Conservation (phyloP, 768 basidiomycete species). For the Tephrocybe sp. region DNA sequence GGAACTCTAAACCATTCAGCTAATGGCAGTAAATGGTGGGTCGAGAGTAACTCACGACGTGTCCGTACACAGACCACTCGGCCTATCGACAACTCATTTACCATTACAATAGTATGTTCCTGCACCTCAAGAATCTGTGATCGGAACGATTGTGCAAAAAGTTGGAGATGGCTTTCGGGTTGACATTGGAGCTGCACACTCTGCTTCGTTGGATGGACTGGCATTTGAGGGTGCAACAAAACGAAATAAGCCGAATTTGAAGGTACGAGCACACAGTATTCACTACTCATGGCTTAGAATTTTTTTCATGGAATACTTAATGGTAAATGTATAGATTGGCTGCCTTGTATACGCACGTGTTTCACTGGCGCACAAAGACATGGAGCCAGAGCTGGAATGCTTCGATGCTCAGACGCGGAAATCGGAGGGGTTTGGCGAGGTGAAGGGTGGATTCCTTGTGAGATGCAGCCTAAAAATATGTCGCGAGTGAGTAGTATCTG, state of each 20-base stretch:
- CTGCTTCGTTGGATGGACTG: conserved; percentile 81
- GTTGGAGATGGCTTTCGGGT: conserved; percentile 91
- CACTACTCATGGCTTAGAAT: neutral
- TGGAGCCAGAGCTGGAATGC: conserved; percentile 98
- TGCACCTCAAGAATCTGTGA: conserved; percentile 84
- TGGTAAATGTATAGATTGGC: conserved; percentile 83
- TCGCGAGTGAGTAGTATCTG: conserved; percentile 61
- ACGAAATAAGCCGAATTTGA: conserved; percentile 90
- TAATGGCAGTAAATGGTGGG: conserved; percentile 83
- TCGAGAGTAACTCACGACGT: conserved; percentile 82
- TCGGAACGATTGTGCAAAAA: conserved; percentile 79
- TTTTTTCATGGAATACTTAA: neutral
- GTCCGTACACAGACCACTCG: conserved; percentile 47
- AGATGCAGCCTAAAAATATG: conserved; percentile 84
- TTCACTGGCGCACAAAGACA: conserved; percentile 92
- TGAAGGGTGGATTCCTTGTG: conserved; percentile 86
- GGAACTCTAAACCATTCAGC: conserved; percentile 68
- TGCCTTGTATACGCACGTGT: conserved; percentile 90
- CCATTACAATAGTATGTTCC: conserved; percentile 73
- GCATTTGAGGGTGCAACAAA: conserved; percentile 98
- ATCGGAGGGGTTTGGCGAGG: conserved; percentile 89
- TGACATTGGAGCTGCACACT: conserved; percentile 89
- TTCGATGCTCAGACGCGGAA: conserved; percentile 93
- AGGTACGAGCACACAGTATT: conserved; percentile 45
- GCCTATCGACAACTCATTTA: conserved; percentile 4